These are phyloP conservation scores for Cystofilobasidium macerans DNA, from an alignment of 768 basidiomycete genomes.

Conservation along the genomic window DNA sequence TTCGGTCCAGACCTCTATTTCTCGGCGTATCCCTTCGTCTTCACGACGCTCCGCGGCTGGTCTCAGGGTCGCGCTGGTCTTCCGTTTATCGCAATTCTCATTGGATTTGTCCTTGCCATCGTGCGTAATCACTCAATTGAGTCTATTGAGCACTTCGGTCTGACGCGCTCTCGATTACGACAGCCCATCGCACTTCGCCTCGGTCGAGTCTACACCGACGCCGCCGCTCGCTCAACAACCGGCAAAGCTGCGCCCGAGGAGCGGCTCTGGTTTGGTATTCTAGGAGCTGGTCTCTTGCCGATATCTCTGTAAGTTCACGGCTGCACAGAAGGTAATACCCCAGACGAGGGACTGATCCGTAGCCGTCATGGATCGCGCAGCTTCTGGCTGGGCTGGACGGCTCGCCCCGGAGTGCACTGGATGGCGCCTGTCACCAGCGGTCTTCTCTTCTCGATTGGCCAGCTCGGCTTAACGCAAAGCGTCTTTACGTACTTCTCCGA, in stretches of 20 bases:
- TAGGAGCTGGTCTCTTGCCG: conserved; percentile 18
- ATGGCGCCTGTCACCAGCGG: conserved; percentile 5
- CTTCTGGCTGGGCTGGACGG: conserved; percentile 23
- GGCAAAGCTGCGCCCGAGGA: conserved; percentile 19
- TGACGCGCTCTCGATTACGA: background rate
- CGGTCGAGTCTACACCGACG: background rate
- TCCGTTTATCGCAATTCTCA: conserved; percentile 18
- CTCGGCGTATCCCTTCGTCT: conserved; percentile 14
- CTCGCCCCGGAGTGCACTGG: conserved; percentile 12
- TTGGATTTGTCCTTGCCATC: conserved; percentile 14
- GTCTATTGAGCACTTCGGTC: background rate
- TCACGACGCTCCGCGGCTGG: conserved; percentile 14
- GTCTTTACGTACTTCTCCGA: conserved; percentile 20
- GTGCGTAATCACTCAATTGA: background rate
- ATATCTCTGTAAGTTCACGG: no score
- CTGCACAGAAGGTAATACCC: no score
- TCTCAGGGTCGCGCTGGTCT: conserved; percentile 12
- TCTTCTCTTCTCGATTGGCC: conserved; percentile 1
- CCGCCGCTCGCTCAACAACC: background rate
- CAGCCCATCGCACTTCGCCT: conserved; percentile 16
- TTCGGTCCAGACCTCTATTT: conserved; percentile 16
- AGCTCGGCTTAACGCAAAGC: conserved; percentile 8
- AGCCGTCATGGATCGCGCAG: no score
- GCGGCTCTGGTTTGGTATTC: conserved; percentile 19
- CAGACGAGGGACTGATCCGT: no score